A percentile compares a stretch with the other conserved stretches of the same genome.
Conservation (phyloP, 1,284 basidiomycete species). For the Lentinula novae-zelandiae region DNA sequence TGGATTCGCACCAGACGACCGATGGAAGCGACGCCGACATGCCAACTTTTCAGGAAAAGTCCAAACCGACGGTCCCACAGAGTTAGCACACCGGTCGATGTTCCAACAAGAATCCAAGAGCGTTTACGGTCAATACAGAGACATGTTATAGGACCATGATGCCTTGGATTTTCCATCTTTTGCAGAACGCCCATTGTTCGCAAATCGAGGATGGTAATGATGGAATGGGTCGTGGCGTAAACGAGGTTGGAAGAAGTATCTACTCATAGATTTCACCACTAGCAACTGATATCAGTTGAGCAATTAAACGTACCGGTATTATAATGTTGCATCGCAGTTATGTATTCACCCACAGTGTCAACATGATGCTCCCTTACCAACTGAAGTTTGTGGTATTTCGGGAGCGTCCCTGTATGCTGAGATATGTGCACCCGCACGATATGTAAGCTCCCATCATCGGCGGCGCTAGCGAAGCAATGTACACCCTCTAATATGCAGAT, state of each 20-base stretch:
- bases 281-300: background rate
- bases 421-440: slow-evolving; percentile 78
- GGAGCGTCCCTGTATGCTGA: slow-evolving; percentile 51
- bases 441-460: slow-evolving; percentile 82
- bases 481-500: slow-evolving; percentile 81
- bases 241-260: slow-evolving; percentile 74
- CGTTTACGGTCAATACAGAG: slow-evolving; percentile 80
- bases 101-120: slow-evolving; percentile 88
- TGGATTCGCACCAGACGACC: slow-evolving; percentile 57
- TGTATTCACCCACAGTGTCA: slow-evolving; percentile 68
- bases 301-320: slow-evolving; percentile 35
- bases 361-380: slow-evolving; percentile 72
- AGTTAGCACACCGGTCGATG: slow-evolving; percentile 77
- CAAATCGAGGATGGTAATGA: slow-evolving; percentile 80
- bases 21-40: slow-evolving; percentile 57
- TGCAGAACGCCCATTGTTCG: slow-evolving; percentile 79
- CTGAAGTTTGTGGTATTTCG: slow-evolving; percentile 80
- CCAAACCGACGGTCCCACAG: slow-evolving; percentile 96
- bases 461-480: slow-evolving; percentile 87
- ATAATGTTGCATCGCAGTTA: slow-evolving; percentile 75
- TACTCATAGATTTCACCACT: slow-evolving; percentile 22
- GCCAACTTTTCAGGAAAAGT: slow-evolving; percentile 86
- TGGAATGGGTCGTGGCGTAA: slow-evolving; percentile 80
- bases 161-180: slow-evolving; percentile 79
- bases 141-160: slow-evolving; percentile 83